Percentiles rank a stretch among this genome's conserved stretches.
Evolutionary conservation across 1,284 basidiomycete genomes (phyloP).

Genomic region (Ustilago lituana): DNA sequence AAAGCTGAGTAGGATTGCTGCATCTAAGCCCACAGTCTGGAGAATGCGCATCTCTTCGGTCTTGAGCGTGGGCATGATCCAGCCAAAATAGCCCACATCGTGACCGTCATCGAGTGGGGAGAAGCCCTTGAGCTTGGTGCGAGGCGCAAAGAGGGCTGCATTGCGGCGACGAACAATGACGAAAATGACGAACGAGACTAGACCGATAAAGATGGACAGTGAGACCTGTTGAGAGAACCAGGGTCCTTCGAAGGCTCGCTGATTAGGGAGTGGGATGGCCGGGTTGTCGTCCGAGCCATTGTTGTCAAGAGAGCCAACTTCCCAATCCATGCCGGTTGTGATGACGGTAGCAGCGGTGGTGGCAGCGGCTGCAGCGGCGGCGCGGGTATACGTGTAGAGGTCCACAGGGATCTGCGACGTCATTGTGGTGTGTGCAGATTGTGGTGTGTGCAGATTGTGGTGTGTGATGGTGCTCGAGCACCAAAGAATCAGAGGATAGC

Average conservation of each 20-base stretch:
- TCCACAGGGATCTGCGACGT: conserved; percentile 19
- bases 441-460: not conserved
- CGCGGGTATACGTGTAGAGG: conserved; percentile 23
- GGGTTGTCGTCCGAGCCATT: conserved; percentile 29
- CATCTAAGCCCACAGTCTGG: conserved; percentile 95
- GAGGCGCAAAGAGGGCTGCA: conserved; percentile 87
- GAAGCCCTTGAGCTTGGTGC: conserved; percentile 94
- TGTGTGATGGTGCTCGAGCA: conserved; percentile 22
- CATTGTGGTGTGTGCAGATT: conserved; percentile 4
- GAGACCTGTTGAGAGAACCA: conserved; percentile 91
- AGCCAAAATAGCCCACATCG: conserved; percentile 87
- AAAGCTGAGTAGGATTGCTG: conserved; percentile 91
- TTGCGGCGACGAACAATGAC: conserved; percentile 85
- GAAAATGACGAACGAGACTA: conserved; percentile 84
- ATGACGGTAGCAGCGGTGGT: conserved; percentile 8
- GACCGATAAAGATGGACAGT: conserved; percentile 81
- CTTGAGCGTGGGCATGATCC: conserved; percentile 89
- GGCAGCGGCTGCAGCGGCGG: conserved; percentile 7
- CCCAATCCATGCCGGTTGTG: not conserved
- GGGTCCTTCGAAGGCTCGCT: conserved; percentile 72
- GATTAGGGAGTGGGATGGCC: conserved; percentile 39
- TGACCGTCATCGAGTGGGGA: conserved; percentile 80
- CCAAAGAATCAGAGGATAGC: conserved; percentile 4
- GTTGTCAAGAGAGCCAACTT: not conserved
- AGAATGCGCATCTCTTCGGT: conserved; percentile 93